Percentiles rank a stretch among this genome's conserved stretches.
phyloP scores from a whole-genome alignment of 2,329 filamentous ascomycete genomes.

The Sclerotinia spermophila region DNA sequence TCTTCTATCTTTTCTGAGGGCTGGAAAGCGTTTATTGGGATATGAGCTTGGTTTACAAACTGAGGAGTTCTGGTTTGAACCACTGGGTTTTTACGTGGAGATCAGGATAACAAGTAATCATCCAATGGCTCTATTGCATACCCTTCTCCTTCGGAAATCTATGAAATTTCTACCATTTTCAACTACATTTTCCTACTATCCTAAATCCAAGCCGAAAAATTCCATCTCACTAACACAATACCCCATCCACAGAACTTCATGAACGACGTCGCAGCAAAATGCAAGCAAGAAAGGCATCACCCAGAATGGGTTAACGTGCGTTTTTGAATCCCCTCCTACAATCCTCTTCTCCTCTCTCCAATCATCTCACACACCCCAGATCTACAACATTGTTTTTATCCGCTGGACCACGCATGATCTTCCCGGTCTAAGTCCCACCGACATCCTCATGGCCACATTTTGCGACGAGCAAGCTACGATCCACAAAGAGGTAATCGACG shows the following conservation, averaged over 20 bases:
- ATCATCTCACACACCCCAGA: constrained; percentile 40
- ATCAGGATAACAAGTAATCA: not conserved
- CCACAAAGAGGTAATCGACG: not conserved
- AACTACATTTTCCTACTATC: not conserved
- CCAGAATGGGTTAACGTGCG: constrained; percentile 73
- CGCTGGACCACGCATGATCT: constrained; percentile 72
- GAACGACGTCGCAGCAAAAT: constrained; percentile 66
- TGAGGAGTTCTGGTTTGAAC: not conserved
- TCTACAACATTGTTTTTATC: constrained; percentile 67
- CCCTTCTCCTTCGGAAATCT: not conserved
- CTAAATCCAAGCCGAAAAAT: not conserved
- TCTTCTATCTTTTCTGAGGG: not conserved
- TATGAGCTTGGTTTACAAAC: not conserved
- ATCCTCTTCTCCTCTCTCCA: not conserved
- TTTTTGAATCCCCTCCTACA: constrained; percentile 3
- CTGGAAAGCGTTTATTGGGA: not conserved
- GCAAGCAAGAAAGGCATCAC: constrained; percentile 66
- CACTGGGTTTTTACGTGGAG: not conserved
- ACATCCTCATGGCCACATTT: constrained; percentile 57
- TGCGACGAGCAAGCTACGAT: constrained; percentile 44
- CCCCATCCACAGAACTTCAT: constrained; percentile 61
- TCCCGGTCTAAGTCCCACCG: constrained; percentile 60
- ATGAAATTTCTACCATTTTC: not conserved
- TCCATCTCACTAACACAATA: not conserved
- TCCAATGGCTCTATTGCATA: not conserved